Evolutionary conservation across 306 rosid species (phyloP).

Genomic region (Dryas octopetala): DNA sequence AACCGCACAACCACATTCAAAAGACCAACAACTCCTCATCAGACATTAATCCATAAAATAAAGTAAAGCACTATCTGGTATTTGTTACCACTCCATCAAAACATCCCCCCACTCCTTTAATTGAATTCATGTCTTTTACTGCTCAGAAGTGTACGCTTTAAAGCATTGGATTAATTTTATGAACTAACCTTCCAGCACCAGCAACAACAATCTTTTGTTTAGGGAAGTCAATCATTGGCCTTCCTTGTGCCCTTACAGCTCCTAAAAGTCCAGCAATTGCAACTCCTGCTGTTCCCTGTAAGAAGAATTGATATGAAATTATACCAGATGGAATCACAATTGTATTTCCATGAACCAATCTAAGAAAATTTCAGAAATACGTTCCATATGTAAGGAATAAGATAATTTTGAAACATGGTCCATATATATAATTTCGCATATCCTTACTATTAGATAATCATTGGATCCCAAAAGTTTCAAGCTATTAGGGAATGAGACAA

Average conservation of each 20-base stretch:
- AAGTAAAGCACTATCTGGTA: neutral
- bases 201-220: conserved; percentile 98
- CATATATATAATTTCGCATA: neutral
- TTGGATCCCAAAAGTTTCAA: neutral
- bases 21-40: neutral
- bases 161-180: neutral
- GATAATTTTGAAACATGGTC: neutral
- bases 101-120: neutral
- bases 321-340: conserved; percentile 3
- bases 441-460: neutral
- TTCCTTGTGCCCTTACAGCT: conserved; percentile 99
- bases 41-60: neutral
- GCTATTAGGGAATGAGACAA: neutral
- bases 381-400: neutral
- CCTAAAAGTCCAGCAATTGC: conserved; percentile 98
- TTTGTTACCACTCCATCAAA: neutral
- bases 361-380: neutral
- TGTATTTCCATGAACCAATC: conserved; percentile 6
- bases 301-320: conserved; percentile 24
- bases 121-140: neutral
- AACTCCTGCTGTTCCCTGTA: conserved; percentile 98
- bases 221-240: conserved; percentile 97
- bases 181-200: conserved; percentile 97
- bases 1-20: conserved; percentile 1
- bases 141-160: neutral